Base-by-base conservation (phyloP, 169 alveolate species). In the Eimeria praecox region DNA sequence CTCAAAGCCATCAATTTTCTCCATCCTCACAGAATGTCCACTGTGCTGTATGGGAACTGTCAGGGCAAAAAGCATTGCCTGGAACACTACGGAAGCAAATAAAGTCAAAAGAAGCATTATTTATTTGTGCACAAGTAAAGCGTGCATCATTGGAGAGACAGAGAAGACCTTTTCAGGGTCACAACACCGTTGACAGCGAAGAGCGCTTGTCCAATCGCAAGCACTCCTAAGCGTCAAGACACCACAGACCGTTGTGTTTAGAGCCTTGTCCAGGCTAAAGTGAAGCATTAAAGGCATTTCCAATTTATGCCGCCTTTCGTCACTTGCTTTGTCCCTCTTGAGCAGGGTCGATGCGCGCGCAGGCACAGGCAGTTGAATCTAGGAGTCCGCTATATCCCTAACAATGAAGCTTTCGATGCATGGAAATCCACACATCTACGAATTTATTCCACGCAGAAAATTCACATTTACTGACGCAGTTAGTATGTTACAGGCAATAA, bases 31-130 rank as follows among this genome's bases (percentile, higher is more conserved):
- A 8, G 94, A 93, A 35, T 82, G 3, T 14, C 75, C 78, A 59
- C 96, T 93, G 89, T 93, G 96, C 33, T 46, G 59, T 33, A 93
- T 80, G 27, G 93, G 80, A 38, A 30, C 80, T 24, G 93, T 33
- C 42, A 33, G 54, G 27, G 73, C 54, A n/a, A 46, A 35, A 30
- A 83, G 73, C 16, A 83, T 9, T 49, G 54, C n/a, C 73, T 83
- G 91, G 75, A 40, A 83, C 49, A 35, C 35, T 18, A 75, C 24
- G 5, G 75, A 12, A n/a, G 75, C 52, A 22, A 83, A 35, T 30
- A 83, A 33, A 9, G 73, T 18, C 75, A n/a, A 54, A 3, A 54
- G 75, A 10, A 33, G 49, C 91, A 83, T 83, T 33, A 52, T 83
- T 52, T 30, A 42, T 46, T 27, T 78, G 62, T 2, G 30, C 42